Base-by-base conservation (phyloP, 352 stramenopile genomes). In the Globisporangium cederbergense region DNA sequence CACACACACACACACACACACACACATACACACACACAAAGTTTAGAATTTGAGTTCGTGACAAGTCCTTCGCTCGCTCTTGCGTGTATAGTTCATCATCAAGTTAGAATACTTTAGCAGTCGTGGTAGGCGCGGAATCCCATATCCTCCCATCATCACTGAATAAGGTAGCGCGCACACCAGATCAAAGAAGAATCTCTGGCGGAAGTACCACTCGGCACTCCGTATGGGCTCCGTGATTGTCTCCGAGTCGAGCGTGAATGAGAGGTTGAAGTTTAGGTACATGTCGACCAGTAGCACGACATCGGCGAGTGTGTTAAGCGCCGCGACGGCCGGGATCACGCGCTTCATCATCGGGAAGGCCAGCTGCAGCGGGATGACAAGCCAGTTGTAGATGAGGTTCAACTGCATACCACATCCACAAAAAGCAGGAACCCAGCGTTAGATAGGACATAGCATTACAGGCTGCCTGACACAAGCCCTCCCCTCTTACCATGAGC, bases 191-290 rank as follows among this genome's bases (percentile, higher is more conserved):
- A 73, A 0, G 36, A 87, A 86, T 0, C 53, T 36, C 4, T 64
- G 51, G 6, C 58, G 13, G 5, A 87, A 16, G 52, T 90, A 88
- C n/a, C 64, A 65, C 11, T 25, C 11, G 0, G 77, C 75, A 28
- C 69, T 86, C 38, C 64, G 65, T 10, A 51, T 56, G 2, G 81
- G 60, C 20, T 83, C 64, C 25, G 74, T 68, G n/a, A 88, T 86
- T 28, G 78, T 87, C 47, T 88, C 79, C 0, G 72, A 66, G 50
- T 87, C 62, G 8, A 70, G 42, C 7, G 60, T 72, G 63, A 78
- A 90, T 3, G 78, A 82, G 0, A 88, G 63, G 30, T 76, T 81
- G 38, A 83, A 83, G 58, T 84, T 90, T 11, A 86, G 13, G 16
- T 86, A 65, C 3, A 90, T 60, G 43, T 88, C 79, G 4, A 74